Evolutionary conservation across 495 filamentous ascomycete genomes (phyloP).

Genomic region (Penicillium atrosanguineum): DNA sequence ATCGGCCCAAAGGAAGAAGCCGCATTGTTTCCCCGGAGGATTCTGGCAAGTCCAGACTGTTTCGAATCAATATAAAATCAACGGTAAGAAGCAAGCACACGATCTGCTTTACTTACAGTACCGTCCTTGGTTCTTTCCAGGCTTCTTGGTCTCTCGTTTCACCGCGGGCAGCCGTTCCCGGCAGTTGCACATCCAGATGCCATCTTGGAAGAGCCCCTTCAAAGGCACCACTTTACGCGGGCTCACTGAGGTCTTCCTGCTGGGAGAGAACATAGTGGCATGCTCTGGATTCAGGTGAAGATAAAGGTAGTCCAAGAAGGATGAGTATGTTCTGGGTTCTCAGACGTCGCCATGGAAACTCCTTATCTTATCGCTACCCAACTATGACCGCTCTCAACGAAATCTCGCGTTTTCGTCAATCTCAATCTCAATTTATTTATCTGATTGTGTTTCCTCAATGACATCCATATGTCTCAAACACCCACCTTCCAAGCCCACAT

Average conservation of each 20-base stretch:
- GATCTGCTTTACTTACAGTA: slow-evolving; percentile 39
- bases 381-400: neutral
- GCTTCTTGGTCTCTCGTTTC: slow-evolving; percentile 62
- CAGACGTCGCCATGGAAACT: slow-evolving; percentile 27
- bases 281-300: neutral
- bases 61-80: neutral
- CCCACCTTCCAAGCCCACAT: neutral
- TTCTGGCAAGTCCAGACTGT: slow-evolving; percentile 66
- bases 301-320: neutral
- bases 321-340: neutral
- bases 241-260: slow-evolving; percentile 19
- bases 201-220: slow-evolving; percentile 55
- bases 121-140: slow-evolving; percentile 61
- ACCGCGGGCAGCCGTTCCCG: slow-evolving; percentile 57
- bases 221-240: slow-evolving; percentile 35
- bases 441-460: no score
- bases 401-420: neutral
- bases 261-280: slow-evolving; percentile 21
- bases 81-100: neutral
- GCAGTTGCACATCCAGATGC: slow-evolving; percentile 66
- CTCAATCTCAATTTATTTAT: no score
- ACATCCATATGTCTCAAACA: neutral
- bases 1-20: slow-evolving; percentile 70
- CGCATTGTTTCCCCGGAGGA: slow-evolving; percentile 49
- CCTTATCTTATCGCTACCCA: slow-evolving; percentile 3